These are phyloP conservation scores for Yamadazyma endophytica DNA, from an alignment of 805 yeast genomes.

Conservation along the genomic window DNA sequence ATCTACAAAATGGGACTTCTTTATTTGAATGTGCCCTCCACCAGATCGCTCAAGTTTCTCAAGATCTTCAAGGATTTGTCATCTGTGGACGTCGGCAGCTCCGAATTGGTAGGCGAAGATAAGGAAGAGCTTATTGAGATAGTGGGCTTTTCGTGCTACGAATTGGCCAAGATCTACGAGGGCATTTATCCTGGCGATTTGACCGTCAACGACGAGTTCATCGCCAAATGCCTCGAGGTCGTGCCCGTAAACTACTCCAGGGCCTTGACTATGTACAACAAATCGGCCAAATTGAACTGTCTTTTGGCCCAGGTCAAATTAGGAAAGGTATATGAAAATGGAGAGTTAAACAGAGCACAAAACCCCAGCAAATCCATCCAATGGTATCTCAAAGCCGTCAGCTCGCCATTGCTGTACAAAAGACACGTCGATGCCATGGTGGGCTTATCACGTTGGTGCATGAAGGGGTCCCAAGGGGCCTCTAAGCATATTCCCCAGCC, in stretches of 20 bases:
- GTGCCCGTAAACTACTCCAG: constrained; percentile 42
- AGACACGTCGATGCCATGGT: constrained; percentile 44
- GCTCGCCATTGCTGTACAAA: constrained; percentile 34
- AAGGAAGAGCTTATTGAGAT: constrained; percentile 38
- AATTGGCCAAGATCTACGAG: constrained; percentile 40
- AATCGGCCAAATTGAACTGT: constrained; percentile 37
- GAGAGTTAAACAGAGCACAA: constrained; percentile 35
- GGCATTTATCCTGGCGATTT: constrained; percentile 44
- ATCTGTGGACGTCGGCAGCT: constrained; percentile 29
- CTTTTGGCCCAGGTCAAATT: constrained; percentile 38
- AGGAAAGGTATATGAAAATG: constrained; percentile 39
- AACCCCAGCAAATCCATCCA: constrained; percentile 41
- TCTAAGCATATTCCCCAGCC: constrained; percentile 34
- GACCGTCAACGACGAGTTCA: constrained; percentile 30
- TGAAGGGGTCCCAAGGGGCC: constrained; percentile 29
- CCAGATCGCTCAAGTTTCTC: constrained; percentile 32
- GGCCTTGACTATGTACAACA: constrained; percentile 38
- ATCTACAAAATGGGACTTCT: constrained; percentile 37
- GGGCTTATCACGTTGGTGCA: constrained; percentile 40
- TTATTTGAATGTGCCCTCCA: constrained; percentile 28
- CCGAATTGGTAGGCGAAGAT: constrained; percentile 34
- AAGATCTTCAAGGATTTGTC: constrained; percentile 33
- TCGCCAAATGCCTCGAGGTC: constrained; percentile 26
- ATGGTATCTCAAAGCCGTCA: constrained; percentile 41
- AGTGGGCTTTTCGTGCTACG: constrained; percentile 37